phyloP scores from a whole-genome alignment of 2,329 filamentous ascomycete species.

The Cryoendolithus antarcticus region DNA sequence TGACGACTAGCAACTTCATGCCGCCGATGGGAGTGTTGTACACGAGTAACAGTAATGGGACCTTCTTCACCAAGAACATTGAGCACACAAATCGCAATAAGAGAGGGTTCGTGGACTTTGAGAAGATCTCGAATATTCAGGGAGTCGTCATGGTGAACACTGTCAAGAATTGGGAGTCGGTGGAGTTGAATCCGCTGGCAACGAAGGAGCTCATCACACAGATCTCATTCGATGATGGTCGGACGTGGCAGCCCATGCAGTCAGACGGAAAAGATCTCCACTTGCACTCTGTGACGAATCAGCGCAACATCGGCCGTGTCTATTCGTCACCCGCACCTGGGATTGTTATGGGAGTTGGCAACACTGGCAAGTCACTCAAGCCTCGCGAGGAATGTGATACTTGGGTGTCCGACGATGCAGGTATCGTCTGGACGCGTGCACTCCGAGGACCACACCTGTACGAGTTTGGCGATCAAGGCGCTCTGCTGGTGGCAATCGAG shows the following conservation, averaged over 20 bases:
- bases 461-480: slow-evolving; percentile 89
- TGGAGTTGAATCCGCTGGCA: slow-evolving; percentile 41
- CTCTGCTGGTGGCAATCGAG: slow-evolving; percentile 69
- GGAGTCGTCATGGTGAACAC: slow-evolving; percentile 84
- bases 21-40: slow-evolving; percentile 77
- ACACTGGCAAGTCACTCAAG: slow-evolving; percentile 64
- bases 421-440: slow-evolving; percentile 66
- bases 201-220: slow-evolving; percentile 61
- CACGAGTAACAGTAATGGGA: slow-evolving; percentile 94
- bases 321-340: slow-evolving; percentile 92
- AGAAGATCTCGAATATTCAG: slow-evolving; percentile 83
- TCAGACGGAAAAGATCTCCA: slow-evolving; percentile 59
- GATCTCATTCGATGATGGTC: slow-evolving; percentile 92
- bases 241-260: slow-evolving; percentile 66
- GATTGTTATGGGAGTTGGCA: slow-evolving; percentile 86
- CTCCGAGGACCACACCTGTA: slow-evolving; percentile 82
- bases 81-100: slow-evolving; percentile 81
- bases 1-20: slow-evolving; percentile 42
- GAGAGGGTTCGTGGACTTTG: slow-evolving; percentile 76
- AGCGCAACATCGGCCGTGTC: slow-evolving; percentile 69
- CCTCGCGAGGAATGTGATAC: slow-evolving; percentile 63
- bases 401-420: slow-evolving; percentile 84
- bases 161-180: slow-evolving; percentile 73
- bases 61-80: slow-evolving; percentile 84
- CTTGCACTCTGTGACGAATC: slow-evolving; percentile 80